Evolutionary conservation across 306 rosid genomes (phyloP), one percentile per base, ranked within the genome.

Genomic region (Myrica gale): DNA sequence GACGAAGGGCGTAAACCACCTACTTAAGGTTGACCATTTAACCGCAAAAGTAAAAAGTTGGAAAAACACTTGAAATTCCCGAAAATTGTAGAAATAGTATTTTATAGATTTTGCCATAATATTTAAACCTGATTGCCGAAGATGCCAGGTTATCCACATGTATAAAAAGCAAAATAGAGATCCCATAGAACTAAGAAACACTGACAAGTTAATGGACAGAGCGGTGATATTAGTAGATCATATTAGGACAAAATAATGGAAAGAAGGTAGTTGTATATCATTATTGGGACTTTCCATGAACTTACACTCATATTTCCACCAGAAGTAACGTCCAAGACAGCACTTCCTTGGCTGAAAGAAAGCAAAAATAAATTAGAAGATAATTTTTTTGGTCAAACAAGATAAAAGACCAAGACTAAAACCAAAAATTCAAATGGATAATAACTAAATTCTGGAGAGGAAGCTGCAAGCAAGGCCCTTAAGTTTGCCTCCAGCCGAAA

Each of bases 241-340:
- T 58, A 69, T 12, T 68, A 60, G 43, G 19, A 66, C 69, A 55
- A 51, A 46, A 76, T 39, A 52, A 76, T 67, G 41, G 55, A 52
- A 69, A 71, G 48, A 9, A 53, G 45, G 43, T 9, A 44, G 41
- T 74, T 23, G 57, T 26, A 58, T 11, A 45, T 11, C 20, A 47
- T 5, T 8, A 20, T 39, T 73, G 26, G 23, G 5, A 57, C 47
- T 21, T 62, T 45, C 2, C 23, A 57, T 74, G n/a, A 72, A 91
- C 98, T 89, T 86, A 93, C 98, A 63, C 83, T 68, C 96, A 93
- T 91, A 84, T 88, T 91, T 81, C 98, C 98, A 58, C 98, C 98
- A 8, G 89, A 79, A 44, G 43, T 81, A 71, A 84, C 23, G 84
- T 93, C 98, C 88, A 93, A 81, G 39, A 80, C 0, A 78, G 98